These are phyloP conservation scores for Besnoitia besnoiti DNA, from an alignment of 169 alveolate species.

Conservation along the genomic window DNA sequence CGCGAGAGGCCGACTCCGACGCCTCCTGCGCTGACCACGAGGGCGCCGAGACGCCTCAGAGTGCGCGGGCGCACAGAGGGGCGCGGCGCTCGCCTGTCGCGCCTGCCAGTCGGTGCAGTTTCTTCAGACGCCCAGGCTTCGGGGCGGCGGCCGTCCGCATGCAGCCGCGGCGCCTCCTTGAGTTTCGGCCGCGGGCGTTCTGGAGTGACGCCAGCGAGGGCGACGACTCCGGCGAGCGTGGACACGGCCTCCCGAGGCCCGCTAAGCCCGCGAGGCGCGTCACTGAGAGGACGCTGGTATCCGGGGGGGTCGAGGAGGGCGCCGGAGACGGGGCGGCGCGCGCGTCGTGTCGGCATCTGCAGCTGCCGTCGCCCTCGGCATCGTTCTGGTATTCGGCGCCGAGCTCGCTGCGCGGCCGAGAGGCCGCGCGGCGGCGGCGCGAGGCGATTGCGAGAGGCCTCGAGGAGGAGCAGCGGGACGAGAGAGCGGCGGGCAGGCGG, in stretches of 20 bases:
- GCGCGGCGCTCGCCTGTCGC: background rate
- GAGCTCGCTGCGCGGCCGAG: no score
- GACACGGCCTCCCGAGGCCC: background rate
- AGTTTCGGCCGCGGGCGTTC: background rate
- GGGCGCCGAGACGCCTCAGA: background rate
- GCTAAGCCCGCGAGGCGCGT: background rate
- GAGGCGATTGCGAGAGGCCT: no score
- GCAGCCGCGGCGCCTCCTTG: constrained; percentile 19
- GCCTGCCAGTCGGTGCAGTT: background rate
- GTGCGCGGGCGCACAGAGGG: background rate
- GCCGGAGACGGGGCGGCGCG: background rate
- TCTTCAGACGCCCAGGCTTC: background rate
- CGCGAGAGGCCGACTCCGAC: background rate
- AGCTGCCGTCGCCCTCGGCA: no score
- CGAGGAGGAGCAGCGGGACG: background rate
- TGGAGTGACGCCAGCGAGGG: background rate
- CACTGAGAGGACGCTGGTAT: background rate
- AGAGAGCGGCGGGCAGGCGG: background rate
- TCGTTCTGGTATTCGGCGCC: no score
- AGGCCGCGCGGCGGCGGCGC: no score
- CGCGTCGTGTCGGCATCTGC: background rate
- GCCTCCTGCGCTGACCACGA: background rate
- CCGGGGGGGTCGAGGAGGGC: background rate
- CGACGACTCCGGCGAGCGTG: background rate
- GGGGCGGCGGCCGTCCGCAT: background rate